Evolutionary conservation across 805 yeast species (phyloP).

Genomic region (Yarrowia keelungensis): DNA sequence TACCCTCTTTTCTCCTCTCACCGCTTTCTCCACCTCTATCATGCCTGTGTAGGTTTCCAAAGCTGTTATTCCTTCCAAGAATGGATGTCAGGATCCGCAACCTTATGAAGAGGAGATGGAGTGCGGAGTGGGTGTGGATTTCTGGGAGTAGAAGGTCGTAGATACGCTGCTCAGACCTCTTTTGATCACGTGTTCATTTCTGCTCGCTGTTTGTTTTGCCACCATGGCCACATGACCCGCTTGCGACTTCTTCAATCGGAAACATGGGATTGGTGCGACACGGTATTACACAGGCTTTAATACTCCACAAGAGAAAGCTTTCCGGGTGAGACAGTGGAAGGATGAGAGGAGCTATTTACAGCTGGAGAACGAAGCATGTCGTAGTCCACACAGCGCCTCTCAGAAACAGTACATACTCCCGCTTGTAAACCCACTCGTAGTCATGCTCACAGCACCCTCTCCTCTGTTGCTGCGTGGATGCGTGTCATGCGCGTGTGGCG

Average conservation of each 20-base stretch:
- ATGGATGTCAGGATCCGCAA: not conserved
- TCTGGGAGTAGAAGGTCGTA: no score
- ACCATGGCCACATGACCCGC: not conserved
- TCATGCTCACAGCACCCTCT: no score
- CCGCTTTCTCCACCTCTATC: not conserved
- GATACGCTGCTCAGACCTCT: no score
- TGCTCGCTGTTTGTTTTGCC: not conserved
- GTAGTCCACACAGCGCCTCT: no score
- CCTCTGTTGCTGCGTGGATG: slow-evolving; percentile 21
- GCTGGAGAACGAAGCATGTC: no score
- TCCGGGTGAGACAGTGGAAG: no score
- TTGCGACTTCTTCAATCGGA: not conserved
- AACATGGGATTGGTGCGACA: not conserved
- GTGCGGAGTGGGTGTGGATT: no score
- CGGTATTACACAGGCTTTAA: no score
- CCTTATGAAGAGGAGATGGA: not conserved
- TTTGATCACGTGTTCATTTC: not conserved
- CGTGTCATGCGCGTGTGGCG: slow-evolving; percentile 20
- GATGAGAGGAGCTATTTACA: no score
- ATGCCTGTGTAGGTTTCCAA: not conserved
- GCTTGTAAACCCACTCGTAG: no score
- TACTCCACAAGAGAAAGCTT: no score
- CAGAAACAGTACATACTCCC: no score
- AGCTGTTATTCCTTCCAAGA: slow-evolving; percentile 16
- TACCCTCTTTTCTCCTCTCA: not conserved